phyloP scores from a whole-genome alignment of 1,284 basidiomycete species.

The Rhizoctonia solani region DNA sequence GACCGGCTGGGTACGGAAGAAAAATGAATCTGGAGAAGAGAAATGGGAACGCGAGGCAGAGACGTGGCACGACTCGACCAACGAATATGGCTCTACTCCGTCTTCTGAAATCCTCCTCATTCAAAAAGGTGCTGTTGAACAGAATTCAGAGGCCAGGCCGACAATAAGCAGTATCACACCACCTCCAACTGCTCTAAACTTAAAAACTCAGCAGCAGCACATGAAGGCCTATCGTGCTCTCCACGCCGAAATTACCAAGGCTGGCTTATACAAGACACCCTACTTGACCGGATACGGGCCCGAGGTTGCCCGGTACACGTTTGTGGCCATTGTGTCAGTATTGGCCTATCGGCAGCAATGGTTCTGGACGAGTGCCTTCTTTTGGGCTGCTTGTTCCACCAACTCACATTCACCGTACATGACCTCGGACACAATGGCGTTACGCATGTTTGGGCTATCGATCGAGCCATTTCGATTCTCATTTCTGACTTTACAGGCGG shows the following conservation, averaged over 20 bases:
- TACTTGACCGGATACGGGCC: constrained; percentile 89
- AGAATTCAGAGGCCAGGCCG: constrained; percentile 46
- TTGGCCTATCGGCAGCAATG: constrained; percentile 67
- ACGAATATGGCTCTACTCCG: constrained; percentile 41
- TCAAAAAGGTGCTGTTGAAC: constrained; percentile 44
- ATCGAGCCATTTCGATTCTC: constrained; percentile 81
- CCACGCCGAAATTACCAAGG: constrained; percentile 73
- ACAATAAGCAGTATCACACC: constrained; percentile 55
- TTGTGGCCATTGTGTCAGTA: constrained; percentile 64
- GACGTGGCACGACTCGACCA: background rate
- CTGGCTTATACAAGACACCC: constrained; percentile 84
- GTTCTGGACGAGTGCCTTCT: constrained; percentile 72
- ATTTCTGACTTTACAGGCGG: constrained; percentile 90
- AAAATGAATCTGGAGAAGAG: constrained; percentile 50
- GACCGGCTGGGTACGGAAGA: constrained; percentile 73
- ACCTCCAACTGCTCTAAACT: constrained; percentile 56
- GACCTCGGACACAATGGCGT: constrained; percentile 95
- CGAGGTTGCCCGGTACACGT: constrained; percentile 77
- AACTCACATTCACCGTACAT: constrained; percentile 90
- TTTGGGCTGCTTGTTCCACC: constrained; percentile 92
- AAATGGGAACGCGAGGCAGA: constrained; percentile 67
- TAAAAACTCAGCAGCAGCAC: constrained; percentile 68
- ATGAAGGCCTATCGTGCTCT: constrained; percentile 81
- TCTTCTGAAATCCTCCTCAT: constrained; percentile 68
- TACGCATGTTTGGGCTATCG: constrained; percentile 82